Evolutionary conservation across 2,329 filamentous ascomycete genomes (phyloP), one percentile per base, ranked within the genome.

Genomic region (Verticillium longisporum): DNA sequence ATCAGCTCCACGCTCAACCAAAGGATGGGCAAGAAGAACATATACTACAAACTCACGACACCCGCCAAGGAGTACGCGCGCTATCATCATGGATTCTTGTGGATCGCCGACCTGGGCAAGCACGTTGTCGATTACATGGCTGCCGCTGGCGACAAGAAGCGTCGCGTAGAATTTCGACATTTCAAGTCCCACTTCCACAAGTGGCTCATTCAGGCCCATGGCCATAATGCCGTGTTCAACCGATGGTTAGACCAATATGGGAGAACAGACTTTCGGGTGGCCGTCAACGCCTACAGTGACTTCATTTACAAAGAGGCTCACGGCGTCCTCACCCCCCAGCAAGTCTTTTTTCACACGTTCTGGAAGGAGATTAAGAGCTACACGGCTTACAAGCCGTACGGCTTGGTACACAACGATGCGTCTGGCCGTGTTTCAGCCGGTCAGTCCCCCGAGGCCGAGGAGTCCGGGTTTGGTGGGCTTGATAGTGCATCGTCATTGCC

Each of bases 51-150:
- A 10, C 72, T 96, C 0, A 70, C 70, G 2, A 70, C 59, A 0
- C 88, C 91, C 0, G 77, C 85, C 0, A 33, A 64, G 0, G 85
- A 87, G 41, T 96, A 95, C 67, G 64, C 63, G 11, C 74, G 84
- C 1, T 92, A 88, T 66, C 82, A 87, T 62, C 57, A 73, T 0
- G 80, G 84, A 0, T 94, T 92, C 63, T 62, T 87, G 0, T 95
- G 90, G 90, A 72, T 93, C 1, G 88, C 85, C 0, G 81, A 88
- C 59, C 75, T 95, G 0, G 80, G 83, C 0, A 94, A 93, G 68
- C 86, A 92, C 66, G 81, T 89, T 31, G 78, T 92, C 1, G 88
- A 92, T 63, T 95, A 83, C 65, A 76, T 89, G 56, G 70, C 73
- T 3, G 58, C 13, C 0, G 57, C 69, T 10, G 72, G 77, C 61